These are phyloP conservation scores for Liquidambar formosana DNA, from an alignment of 164 flowering plant genomes.

Conservation along the genomic window DNA sequence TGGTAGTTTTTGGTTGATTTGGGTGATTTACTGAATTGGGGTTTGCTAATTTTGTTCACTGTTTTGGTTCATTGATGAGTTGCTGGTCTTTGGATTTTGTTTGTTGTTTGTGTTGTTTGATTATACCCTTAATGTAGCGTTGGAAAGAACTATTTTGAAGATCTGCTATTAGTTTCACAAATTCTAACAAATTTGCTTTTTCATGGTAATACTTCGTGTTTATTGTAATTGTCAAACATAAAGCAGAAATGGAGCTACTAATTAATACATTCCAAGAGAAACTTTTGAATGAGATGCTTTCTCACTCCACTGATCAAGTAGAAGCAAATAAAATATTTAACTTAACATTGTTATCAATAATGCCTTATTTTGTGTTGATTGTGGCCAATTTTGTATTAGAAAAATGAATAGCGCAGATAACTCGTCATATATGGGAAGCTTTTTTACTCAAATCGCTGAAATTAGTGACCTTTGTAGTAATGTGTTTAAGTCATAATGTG, in stretches of 20 bases:
- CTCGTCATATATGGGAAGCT: no score
- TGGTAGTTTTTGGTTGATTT: conserved; percentile 1
- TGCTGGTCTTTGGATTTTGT: conserved; percentile 2
- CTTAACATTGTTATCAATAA: no score
- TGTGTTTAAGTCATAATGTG: no score
- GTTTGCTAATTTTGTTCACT: neutral
- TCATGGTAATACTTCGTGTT: neutral
- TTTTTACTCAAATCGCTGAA: no score
- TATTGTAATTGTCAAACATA: neutral
- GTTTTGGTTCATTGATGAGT: neutral
- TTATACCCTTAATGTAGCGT: neutral
- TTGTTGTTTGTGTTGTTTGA: neutral
- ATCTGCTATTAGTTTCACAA: conserved; percentile 13
- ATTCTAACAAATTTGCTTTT: neutral
- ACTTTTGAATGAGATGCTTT: neutral
- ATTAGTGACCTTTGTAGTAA: no score
- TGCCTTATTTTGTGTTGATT: no score
- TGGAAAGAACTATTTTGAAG: conserved; percentile 1
- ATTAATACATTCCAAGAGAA: neutral
- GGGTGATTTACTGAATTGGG: conserved; percentile 18
- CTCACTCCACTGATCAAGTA: neutral
- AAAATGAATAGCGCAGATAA: no score
- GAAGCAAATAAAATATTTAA: neutral
- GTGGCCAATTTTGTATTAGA: no score
- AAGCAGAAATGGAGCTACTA: neutral